Evolutionary conservation across 306 rosid genomes (phyloP), one percentile per base, ranked within the genome.

Genomic region (Lathyrus sativus): DNA sequence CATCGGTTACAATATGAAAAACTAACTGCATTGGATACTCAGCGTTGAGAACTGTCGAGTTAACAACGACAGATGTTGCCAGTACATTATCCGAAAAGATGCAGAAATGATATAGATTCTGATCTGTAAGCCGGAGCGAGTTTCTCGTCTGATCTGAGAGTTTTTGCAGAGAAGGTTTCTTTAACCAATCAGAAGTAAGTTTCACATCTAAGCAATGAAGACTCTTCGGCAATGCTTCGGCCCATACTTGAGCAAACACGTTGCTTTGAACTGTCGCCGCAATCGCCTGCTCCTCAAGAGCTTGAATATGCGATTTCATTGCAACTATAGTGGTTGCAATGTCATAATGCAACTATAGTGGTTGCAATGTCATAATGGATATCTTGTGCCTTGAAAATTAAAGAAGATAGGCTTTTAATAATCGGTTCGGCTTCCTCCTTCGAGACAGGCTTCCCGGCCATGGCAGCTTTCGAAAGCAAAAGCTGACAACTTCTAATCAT

Each of bases 271-370:
- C 80, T 9, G 88, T 75, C 29, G 92, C 96, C 17, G 89, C 84
- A 72, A 75, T 79, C 11, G 98, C 95, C 43, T 85, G 89, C 64
- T 89, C 96, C 84, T 92, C 98, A 54, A 92, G 96, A 75, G 90
- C 92, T 86, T 92, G 98, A 70, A 92, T 92, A 62, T 86, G 92
- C 8, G 88, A 89, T 76, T 92, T 92, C 98, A 92, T 92, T 1
- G 95, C 86, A 86, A 81, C 84, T 80, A 92, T 84, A 75, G 98
- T 92, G 37, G 98, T 89, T n/a, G n/a, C n/a, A n/a, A n/a, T n/a
- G n/a, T n/a, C n/a, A n/a, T n/a, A n/a, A n/a, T n/a, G n/a, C n/a
- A n/a, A n/a, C n/a, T n/a, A n/a, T n/a, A n/a, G n/a, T n/a, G n/a
- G n/a, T n/a, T 41, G 96, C 96, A 74, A 92, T 82, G 74, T 92